Evolutionary conservation across 768 basidiomycete species (phyloP), one percentile per base, ranked within the genome.

Genomic region (Podaxis sp.): DNA sequence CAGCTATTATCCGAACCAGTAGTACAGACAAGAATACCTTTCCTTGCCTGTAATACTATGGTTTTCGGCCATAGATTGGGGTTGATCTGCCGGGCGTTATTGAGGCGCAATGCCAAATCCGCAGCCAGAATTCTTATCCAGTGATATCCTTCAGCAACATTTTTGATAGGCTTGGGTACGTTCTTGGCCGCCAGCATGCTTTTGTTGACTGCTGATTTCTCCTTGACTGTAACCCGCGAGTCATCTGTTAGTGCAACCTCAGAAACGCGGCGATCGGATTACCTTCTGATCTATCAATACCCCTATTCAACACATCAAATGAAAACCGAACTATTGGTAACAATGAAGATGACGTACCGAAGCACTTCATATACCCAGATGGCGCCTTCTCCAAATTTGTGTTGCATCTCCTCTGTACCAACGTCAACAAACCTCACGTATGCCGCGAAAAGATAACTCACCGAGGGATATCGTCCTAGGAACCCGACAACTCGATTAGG

Each of bases 151-250:
- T 95, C 89, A 2, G 85, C 80, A 13, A 83, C 76, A 46, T 86
- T 88, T 5, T 82, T 90, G 24, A 98, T 86, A 0, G 91, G 84
- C 37, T 87, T 85, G 0, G 89, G 87, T 24, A 98, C 83, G 70
- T 98, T 99, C 74, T 99, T 99, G n/a, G 94, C 90, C 0, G 95
- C 93, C 58, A 95, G 77, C 96, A 99, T 99, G 68, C 92, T 94
- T 78, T 97, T 98, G 65, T 84, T 89, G 33, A 90, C 76, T 0
- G 81, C 77, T 15, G 88, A 71, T 73, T 93, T 93, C 70, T 93
- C 92, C 69, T 93, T 95, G 38, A 98, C 96, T 96, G 71, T 41
- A 60, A 63, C 46, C 13, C 8, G 63, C 46, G 37, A 49, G 41
- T 28, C 64, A 53, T 40, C 33, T 38, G 30, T 59, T n/a, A 30